Conservation (phyloP, 495 filamentous ascomycete species). For the Aspergillus biplanus region DNA sequence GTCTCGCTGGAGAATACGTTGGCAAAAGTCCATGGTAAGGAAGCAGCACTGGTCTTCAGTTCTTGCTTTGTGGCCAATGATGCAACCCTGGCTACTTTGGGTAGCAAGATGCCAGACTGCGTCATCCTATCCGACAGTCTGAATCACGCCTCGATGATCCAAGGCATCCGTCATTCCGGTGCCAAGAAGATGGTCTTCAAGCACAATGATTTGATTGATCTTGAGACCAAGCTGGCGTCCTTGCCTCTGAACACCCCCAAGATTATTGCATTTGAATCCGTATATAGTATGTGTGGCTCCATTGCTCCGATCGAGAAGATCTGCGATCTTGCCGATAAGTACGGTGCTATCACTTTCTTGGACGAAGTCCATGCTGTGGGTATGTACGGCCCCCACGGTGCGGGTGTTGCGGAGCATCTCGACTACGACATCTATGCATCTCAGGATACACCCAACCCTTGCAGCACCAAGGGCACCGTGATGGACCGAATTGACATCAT, state of each 20-base stretch:
- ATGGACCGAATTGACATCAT: constrained; percentile 98
- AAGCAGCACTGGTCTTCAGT: constrained; percentile 89
- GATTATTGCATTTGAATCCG: constrained; percentile 97
- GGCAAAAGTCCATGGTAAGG: constrained; percentile 89
- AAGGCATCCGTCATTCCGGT: constrained; percentile 95
- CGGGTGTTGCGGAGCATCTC: constrained; percentile 95
- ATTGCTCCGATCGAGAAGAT: constrained; percentile 95
- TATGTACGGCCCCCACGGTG: constrained; percentile 97
- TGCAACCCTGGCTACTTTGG: constrained; percentile 93
- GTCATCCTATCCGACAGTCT: constrained; percentile 94
- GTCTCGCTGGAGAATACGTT: constrained; percentile 81
- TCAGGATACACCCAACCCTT: constrained; percentile 64
- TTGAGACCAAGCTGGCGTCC: constrained; percentile 88
- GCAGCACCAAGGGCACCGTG: constrained; percentile 70
- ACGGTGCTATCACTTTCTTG: constrained; percentile 94
- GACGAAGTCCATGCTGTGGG: constrained; percentile 99
- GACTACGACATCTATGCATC: constrained; percentile 74
- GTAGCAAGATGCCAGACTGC: constrained; percentile 93
- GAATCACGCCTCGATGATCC: constrained; percentile 99
- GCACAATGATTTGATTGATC: constrained; percentile 89
- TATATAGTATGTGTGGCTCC: constrained; percentile 98
- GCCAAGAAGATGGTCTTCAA: constrained; percentile 98
- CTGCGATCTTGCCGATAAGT: constrained; percentile 94
- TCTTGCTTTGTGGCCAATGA: constrained; percentile 99
- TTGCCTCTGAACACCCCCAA: constrained; percentile 84